phyloP scores from a whole-genome alignment of 2,329 filamentous ascomycete genomes.

The Ophiocordyceps polyrhachis-furcata region DNA sequence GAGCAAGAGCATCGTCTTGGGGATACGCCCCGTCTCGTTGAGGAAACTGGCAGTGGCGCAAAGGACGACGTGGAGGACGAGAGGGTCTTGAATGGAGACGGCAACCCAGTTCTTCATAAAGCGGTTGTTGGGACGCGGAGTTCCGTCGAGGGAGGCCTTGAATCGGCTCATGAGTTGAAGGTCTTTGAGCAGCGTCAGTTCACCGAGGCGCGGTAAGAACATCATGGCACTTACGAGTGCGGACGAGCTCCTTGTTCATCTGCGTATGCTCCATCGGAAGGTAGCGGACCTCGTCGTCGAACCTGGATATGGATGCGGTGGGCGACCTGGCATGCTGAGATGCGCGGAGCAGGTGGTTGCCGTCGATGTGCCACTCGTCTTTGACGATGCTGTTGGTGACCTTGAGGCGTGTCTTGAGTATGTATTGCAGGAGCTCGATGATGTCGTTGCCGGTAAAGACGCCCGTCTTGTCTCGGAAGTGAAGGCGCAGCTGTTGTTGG shows the following conservation, averaged over 20 bases:
- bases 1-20: constrained; percentile 21
- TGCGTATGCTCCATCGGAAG: constrained; percentile 22
- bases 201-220: background rate
- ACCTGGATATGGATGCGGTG: constrained; percentile 7
- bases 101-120: constrained; percentile 30
- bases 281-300: constrained; percentile 18
- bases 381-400: constrained; percentile 12
- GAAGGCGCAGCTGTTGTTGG: constrained; percentile 8
- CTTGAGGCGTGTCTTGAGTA: constrained; percentile 12
- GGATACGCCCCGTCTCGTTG: constrained; percentile 27
- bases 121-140: constrained; percentile 21
- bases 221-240: constrained; percentile 20
- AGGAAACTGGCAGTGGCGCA: constrained; percentile 33
- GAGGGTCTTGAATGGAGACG: constrained; percentile 27
- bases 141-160: constrained; percentile 30
- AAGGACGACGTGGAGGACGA: constrained; percentile 28
- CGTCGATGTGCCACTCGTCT: constrained; percentile 13
- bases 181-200: constrained; percentile 15
- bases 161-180: constrained; percentile 30
- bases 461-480: constrained; percentile 9
- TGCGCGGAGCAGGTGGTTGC: constrained; percentile 8
- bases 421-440: constrained; percentile 10
- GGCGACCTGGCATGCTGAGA: constrained; percentile 6
- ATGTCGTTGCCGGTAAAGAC: constrained; percentile 9
- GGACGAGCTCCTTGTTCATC: constrained; percentile 27